These are phyloP conservation scores for Solanum dulcamara DNA, from an alignment of 257 asterid species.

Conservation along the genomic window DNA sequence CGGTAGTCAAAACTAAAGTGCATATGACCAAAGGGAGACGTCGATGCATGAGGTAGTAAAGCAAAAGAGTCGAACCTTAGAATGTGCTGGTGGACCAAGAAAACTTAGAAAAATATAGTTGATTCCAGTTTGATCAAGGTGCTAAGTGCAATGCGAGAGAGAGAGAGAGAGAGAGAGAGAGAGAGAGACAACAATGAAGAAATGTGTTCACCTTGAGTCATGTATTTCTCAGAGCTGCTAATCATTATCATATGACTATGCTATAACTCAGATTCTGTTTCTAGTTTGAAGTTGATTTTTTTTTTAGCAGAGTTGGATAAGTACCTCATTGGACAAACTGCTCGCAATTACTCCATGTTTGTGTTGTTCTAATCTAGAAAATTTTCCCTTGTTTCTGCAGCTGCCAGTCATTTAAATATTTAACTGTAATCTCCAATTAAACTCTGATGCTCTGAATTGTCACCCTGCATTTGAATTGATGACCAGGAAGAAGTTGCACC, in stretches of 20 bases:
- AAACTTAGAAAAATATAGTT: background rate
- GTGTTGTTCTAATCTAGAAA: background rate
- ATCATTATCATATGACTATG: background rate
- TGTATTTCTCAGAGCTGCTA: background rate
- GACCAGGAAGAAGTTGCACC: constrained; percentile 99
- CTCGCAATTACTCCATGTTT: background rate
- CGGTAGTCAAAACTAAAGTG: background rate
- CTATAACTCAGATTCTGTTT: background rate
- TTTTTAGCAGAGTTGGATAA: background rate
- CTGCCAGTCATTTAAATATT: background rate
- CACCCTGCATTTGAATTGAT: constrained; percentile 8
- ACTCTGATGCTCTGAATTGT: background rate
- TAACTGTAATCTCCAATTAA: background rate
- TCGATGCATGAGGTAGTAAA: background rate
- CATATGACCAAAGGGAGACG: background rate
- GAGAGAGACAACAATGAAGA: background rate
- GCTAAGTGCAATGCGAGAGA: background rate
- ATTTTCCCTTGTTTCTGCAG: background rate
- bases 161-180: background rate
- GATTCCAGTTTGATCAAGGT: background rate
- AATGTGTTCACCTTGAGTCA: background rate
- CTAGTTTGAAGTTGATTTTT: background rate
- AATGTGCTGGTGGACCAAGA: background rate
- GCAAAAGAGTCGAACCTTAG: background rate
- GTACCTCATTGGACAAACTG: background rate